Percentiles rank a stretch among this genome's conserved stretches.
Conservation (phyloP, 1,139 yeast genomes). For the Kazachstania sp. region DNA sequence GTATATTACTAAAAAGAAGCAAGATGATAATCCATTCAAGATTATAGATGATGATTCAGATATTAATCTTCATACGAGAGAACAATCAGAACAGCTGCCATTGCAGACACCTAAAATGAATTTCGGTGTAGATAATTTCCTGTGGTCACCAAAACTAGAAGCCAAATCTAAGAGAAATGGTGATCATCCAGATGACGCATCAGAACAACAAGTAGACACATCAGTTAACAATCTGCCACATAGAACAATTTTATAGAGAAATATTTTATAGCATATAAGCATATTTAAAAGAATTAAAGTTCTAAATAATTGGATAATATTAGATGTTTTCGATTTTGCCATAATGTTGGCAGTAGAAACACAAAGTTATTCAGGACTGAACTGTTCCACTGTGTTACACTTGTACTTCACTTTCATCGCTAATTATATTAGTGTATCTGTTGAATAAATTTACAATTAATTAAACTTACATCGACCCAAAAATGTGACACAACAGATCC, state of each 20-base stretch:
- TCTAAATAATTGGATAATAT: no score
- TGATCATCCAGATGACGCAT: not conserved
- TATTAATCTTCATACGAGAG: not conserved
- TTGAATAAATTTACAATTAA: no score
- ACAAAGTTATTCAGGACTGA: no score
- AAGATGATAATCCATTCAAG: slow-evolving; percentile 1
- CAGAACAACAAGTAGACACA: not conserved
- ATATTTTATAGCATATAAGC: not conserved
- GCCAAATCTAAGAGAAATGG: not conserved
- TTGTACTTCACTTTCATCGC: no score
- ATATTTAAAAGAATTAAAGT: not conserved
- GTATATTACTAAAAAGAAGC: slow-evolving; percentile 25
- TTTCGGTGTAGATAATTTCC: slow-evolving; percentile 22
- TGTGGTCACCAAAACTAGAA: slow-evolving; percentile 23
- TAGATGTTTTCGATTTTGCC: no score
- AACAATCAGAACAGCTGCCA: slow-evolving; percentile 1
- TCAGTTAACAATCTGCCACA: not conserved
- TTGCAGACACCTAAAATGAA: slow-evolving; percentile 22
- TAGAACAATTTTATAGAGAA: slow-evolving; percentile 1
- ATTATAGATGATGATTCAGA: not conserved
- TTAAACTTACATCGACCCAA: no score
- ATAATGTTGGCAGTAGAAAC: no score
- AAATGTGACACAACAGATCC: no score
- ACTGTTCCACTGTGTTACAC: no score
- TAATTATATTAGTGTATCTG: no score